Conservation (phyloP, 2,329 filamentous ascomycete genomes). For the Pleomassaria siparia region DNA sequence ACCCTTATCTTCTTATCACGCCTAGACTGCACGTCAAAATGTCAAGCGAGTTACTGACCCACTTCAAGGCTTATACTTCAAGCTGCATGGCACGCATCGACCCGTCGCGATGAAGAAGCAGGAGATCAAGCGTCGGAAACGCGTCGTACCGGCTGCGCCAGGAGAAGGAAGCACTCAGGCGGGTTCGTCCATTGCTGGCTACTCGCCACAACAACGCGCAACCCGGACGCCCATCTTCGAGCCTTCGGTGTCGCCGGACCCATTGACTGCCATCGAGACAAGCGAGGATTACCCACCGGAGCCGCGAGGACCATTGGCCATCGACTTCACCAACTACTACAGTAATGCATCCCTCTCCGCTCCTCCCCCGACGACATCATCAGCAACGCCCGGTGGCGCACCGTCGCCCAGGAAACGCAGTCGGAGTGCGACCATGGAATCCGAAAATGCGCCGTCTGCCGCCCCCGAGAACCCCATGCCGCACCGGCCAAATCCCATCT, state of each 20-base stretch:
- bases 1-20: background rate
- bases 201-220: slow-evolving; percentile 31
- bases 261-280: slow-evolving; percentile 29
- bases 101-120: slow-evolving; percentile 99
- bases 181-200: slow-evolving; percentile 28
- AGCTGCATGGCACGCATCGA: slow-evolving; percentile 88
- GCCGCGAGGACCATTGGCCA: slow-evolving; percentile 34
- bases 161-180: slow-evolving; percentile 39
- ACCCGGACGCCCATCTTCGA: slow-evolving; percentile 34
- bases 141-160: slow-evolving; percentile 78
- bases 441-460: slow-evolving; percentile 23
- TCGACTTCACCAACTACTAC: slow-evolving; percentile 43
- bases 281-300: slow-evolving; percentile 30
- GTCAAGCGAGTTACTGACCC: background rate
- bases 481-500: slow-evolving; percentile 37
- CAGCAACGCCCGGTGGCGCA: slow-evolving; percentile 3
- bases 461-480: slow-evolving; percentile 24
- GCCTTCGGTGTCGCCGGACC: slow-evolving; percentile 39
- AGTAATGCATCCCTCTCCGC: slow-evolving; percentile 18
- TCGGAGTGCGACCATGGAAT: slow-evolving; percentile 35
- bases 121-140: slow-evolving; percentile 92
- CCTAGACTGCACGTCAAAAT: background rate
- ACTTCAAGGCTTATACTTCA: slow-evolving; percentile 81
- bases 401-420: slow-evolving; percentile 37
- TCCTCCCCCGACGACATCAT: slow-evolving; percentile 12